These are phyloP conservation scores for Stentor roeselii DNA, from an alignment of 73 alveolate genomes.

Conservation along the genomic window DNA sequence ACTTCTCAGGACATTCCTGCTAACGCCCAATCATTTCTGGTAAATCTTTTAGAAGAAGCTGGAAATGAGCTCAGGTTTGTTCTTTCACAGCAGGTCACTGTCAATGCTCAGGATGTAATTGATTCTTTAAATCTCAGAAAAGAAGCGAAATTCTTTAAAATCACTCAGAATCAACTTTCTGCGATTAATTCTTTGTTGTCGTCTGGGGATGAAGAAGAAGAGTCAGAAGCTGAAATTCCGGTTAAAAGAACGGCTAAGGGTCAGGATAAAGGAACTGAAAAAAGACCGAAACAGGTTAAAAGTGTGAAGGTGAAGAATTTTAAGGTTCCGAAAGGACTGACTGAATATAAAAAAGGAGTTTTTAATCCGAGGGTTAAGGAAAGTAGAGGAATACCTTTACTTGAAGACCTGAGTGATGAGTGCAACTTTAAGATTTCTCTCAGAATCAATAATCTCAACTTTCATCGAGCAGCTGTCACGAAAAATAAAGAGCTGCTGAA, in stretches of 20 bases:
- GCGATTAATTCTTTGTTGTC: not conserved
- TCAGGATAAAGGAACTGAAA: not conserved
- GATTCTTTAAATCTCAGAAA: not conserved
- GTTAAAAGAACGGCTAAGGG: not conserved
- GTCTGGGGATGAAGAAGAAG: not conserved
- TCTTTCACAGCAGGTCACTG: not conserved
- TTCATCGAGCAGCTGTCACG: not conserved
- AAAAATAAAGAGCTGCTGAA: not conserved
- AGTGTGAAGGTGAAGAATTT: not conserved
- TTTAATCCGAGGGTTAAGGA: conserved; percentile 26
- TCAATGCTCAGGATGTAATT: not conserved
- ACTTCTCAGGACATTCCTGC: not conserved
- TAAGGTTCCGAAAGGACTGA: not conserved
- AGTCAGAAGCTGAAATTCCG: not conserved
- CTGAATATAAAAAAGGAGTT: not conserved
- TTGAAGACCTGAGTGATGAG: conserved; percentile 26
- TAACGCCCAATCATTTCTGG: not conserved
- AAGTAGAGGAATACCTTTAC: not conserved
- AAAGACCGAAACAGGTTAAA: not conserved
- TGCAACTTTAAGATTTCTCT: not conserved
- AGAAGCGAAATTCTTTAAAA: not conserved
- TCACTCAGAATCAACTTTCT: not conserved
- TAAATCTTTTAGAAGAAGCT: not conserved
- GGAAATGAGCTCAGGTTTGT: not conserved
- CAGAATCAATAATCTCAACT: conserved; percentile 32